phyloP scores from a whole-genome alignment of 2,329 filamentous ascomycete species.

The Drechslerella dactyloides region DNA sequence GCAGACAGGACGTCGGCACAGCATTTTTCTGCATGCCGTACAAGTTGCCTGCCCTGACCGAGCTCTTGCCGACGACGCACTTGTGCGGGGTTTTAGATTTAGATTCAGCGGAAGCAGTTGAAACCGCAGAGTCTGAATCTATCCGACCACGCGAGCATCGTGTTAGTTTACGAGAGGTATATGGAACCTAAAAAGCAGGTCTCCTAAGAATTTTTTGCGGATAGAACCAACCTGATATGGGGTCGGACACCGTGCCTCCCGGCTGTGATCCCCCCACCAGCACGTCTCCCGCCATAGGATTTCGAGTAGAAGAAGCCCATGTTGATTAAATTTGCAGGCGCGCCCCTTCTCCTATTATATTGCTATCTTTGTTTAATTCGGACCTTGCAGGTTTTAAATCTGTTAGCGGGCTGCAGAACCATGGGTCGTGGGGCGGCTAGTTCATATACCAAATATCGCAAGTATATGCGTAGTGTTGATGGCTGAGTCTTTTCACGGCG shows the following conservation, averaged over 20 bases:
- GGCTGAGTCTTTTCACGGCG: too few relatives aligned
- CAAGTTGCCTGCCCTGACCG: too few relatives aligned
- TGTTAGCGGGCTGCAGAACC: too few relatives aligned
- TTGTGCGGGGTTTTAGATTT: not conserved
- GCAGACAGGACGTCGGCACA: too few relatives aligned
- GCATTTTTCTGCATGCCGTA: too few relatives aligned
- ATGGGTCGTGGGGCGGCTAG: too few relatives aligned
- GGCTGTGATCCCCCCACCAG: slow-evolving; percentile 53
- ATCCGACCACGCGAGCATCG: not conserved
- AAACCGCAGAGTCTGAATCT: slow-evolving; percentile 54
- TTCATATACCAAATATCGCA: too few relatives aligned
- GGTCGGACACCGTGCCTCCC: slow-evolving; percentile 53
- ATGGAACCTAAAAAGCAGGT: not conserved
- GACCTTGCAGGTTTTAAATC: too few relatives aligned
- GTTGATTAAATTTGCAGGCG: slow-evolving; percentile 8
- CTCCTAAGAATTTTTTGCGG: not conserved
- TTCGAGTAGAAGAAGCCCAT: slow-evolving; percentile 53
- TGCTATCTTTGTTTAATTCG: not conserved
- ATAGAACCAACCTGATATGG: slow-evolving; percentile 43
- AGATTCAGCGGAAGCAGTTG: slow-evolving; percentile 54
- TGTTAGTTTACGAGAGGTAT: not conserved
- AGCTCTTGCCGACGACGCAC: too few relatives aligned
- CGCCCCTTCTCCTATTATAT: not conserved
- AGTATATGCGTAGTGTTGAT: too few relatives aligned
- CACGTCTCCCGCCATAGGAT: slow-evolving; percentile 52